phyloP scores from a whole-genome alignment of 345 rosid genomes.

The Populus simonii region DNA sequence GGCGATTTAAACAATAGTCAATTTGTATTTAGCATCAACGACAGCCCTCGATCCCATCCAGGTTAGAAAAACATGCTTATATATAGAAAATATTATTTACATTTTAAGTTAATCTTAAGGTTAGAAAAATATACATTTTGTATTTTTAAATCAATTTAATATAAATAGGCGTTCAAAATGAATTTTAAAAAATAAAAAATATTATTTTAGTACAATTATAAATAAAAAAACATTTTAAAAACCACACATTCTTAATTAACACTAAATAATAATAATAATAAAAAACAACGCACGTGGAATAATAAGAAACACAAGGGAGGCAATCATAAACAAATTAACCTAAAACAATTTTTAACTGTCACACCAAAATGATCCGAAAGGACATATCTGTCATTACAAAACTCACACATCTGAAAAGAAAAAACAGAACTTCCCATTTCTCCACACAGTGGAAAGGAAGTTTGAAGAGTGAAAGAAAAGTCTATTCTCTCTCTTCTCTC shows the following conservation, averaged over 20 bases:
- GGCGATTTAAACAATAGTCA: background rate
- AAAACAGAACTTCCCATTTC: slow-evolving; percentile 18
- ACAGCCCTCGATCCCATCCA: background rate
- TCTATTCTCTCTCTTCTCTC: background rate
- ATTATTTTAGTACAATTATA: too few relatives aligned
- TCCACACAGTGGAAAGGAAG: slow-evolving; percentile 17
- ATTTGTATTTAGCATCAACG: too few relatives aligned
- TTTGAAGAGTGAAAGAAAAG: slow-evolving; percentile 6
- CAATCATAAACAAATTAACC: background rate
- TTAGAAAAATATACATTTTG: too few relatives aligned
- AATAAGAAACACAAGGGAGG: background rate
- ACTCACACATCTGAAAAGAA: background rate
- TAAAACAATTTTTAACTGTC: background rate
- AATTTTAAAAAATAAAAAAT: too few relatives aligned
- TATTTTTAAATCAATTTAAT: too few relatives aligned
- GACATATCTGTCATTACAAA: slow-evolving; percentile 8
- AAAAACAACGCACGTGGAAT: background rate
- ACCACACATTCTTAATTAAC: too few relatives aligned
- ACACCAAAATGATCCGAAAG: background rate
- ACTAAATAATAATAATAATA: too few relatives aligned
- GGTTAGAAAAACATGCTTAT: too few relatives aligned
- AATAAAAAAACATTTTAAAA: too few relatives aligned
- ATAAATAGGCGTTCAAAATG: too few relatives aligned
- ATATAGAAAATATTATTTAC: too few relatives aligned
- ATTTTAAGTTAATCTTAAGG: too few relatives aligned